Evolutionary conservation across 2,329 filamentous ascomycete genomes (phyloP).

Genomic region (Corniculantispora saksenae): DNA sequence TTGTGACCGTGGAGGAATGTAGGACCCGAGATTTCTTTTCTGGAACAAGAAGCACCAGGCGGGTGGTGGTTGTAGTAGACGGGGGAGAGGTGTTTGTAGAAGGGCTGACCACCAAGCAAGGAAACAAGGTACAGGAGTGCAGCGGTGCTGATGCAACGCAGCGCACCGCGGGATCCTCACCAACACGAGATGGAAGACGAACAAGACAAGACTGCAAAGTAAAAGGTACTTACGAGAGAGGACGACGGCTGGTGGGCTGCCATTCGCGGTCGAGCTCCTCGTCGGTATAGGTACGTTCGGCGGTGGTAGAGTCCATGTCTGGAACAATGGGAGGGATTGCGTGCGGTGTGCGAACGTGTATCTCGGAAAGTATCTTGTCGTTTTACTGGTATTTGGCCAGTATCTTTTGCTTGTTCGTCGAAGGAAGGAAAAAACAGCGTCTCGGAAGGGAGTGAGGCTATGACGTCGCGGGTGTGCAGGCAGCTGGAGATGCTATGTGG

Average conservation of each 20-base stretch:
- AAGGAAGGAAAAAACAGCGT: too few relatives aligned
- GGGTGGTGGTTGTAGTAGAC: too few relatives aligned
- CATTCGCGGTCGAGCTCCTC: constrained; percentile 74
- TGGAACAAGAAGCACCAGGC: too few relatives aligned
- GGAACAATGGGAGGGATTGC: too few relatives aligned
- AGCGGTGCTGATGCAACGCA: background rate
- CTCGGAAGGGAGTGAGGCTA: constrained; percentile 14
- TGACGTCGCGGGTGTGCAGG: constrained; percentile 15
- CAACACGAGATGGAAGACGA: constrained; percentile 4
- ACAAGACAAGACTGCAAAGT: constrained; percentile 61
- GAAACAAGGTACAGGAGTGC: too few relatives aligned
- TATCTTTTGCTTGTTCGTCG: background rate
- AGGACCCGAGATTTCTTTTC: too few relatives aligned
- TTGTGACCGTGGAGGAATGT: background rate
- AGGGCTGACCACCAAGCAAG: too few relatives aligned
- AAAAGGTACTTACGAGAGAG: constrained; percentile 73
- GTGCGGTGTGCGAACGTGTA: too few relatives aligned
- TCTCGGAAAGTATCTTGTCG: background rate
- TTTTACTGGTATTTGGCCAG: background rate
- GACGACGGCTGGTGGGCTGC: constrained; percentile 75
- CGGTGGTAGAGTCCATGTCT: constrained; percentile 15
- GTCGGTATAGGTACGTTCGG: constrained; percentile 47
- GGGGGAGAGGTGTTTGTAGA: too few relatives aligned
- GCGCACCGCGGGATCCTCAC: too few relatives aligned
- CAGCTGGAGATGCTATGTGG: constrained; percentile 9